A percentile compares a stretch with the other conserved stretches of the same genome.
Evolutionary conservation across 495 filamentous ascomycete species (phyloP).

Genomic region (Penicillium subrubescens): DNA sequence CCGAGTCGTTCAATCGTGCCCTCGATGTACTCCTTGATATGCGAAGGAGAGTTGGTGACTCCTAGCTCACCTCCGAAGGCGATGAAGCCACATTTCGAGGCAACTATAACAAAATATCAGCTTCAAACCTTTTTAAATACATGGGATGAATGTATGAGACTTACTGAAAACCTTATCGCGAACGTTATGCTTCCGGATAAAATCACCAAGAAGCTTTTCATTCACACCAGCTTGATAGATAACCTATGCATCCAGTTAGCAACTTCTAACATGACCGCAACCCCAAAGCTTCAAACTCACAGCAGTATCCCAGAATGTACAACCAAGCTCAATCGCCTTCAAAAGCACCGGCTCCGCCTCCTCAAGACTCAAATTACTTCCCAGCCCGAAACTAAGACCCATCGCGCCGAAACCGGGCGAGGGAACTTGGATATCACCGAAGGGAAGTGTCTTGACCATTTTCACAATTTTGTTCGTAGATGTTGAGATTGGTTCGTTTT

Average conservation of each 20-base stretch:
- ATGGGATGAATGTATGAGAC: background rate
- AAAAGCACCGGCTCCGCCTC: conserved; percentile 52
- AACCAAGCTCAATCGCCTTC: conserved; percentile 53
- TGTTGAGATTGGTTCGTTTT: background rate
- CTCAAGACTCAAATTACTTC: conserved; percentile 43
- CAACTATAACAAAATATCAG: conserved; percentile 31
- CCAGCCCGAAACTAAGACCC: conserved; percentile 47
- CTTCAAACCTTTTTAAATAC: background rate
- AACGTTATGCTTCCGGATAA: conserved; percentile 55
- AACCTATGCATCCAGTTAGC: conserved; percentile 30
- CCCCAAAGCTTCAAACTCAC: conserved; percentile 23
- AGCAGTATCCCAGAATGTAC: conserved; percentile 57
- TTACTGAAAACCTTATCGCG: conserved; percentile 50
- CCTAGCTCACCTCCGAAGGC: conserved; percentile 27
- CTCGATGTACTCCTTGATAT: conserved; percentile 55
- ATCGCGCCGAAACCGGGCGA: conserved; percentile 50
- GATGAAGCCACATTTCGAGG: conserved; percentile 51
- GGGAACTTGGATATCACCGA: conserved; percentile 41
- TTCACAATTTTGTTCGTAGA: conserved; percentile 13
- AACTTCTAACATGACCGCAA: background rate
- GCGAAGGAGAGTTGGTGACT: conserved; percentile 50
- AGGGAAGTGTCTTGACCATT: conserved; percentile 48
- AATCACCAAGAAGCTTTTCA: conserved; percentile 54
- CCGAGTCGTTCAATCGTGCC: conserved; percentile 54
- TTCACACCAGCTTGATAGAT: conserved; percentile 51